Evolutionary conservation across 2,329 filamentous ascomycete species (phyloP).

Genomic region (Malbranchea zuffiana): DNA sequence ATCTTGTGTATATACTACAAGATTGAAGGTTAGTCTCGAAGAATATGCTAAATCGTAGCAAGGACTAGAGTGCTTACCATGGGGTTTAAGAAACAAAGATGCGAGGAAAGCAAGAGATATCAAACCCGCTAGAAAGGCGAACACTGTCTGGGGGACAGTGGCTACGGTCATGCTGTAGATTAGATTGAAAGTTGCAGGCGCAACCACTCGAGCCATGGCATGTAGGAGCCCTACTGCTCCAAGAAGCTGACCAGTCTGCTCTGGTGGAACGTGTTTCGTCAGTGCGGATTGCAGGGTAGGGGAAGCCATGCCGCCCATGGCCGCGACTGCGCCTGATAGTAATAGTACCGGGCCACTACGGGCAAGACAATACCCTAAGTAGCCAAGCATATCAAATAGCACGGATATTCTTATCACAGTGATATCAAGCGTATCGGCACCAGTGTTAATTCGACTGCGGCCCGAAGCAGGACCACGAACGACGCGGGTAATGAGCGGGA

Average conservation of each 20-base stretch:
- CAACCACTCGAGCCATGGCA: slow-evolving; percentile 64
- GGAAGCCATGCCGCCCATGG: slow-evolving; percentile 72
- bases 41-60: neutral
- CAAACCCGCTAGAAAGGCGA: slow-evolving; percentile 57
- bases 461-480: slow-evolving; percentile 42
- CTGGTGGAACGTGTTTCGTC: slow-evolving; percentile 80
- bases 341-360: slow-evolving; percentile 55
- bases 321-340: slow-evolving; percentile 58
- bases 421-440: slow-evolving; percentile 69
- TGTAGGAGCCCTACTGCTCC: slow-evolving; percentile 81
- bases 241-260: slow-evolving; percentile 74
- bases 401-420: slow-evolving; percentile 64
- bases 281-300: slow-evolving; percentile 74
- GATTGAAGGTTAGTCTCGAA: neutral
- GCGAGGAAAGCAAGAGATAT: slow-evolving; percentile 57
- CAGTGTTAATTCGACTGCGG: slow-evolving; percentile 43
- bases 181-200: slow-evolving; percentile 72
- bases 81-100: slow-evolving; percentile 60
- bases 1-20: slow-evolving; percentile 3
- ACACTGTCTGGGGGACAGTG: slow-evolving; percentile 68
- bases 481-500: slow-evolving; percentile 67
- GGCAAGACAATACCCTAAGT: slow-evolving; percentile 61
- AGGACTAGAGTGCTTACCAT: slow-evolving; percentile 49
- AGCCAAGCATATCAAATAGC: slow-evolving; percentile 64
- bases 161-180: slow-evolving; percentile 75